phyloP scores from a whole-genome alignment of 2,329 filamentous ascomycete genomes.

The Diaporthe vexans region DNA sequence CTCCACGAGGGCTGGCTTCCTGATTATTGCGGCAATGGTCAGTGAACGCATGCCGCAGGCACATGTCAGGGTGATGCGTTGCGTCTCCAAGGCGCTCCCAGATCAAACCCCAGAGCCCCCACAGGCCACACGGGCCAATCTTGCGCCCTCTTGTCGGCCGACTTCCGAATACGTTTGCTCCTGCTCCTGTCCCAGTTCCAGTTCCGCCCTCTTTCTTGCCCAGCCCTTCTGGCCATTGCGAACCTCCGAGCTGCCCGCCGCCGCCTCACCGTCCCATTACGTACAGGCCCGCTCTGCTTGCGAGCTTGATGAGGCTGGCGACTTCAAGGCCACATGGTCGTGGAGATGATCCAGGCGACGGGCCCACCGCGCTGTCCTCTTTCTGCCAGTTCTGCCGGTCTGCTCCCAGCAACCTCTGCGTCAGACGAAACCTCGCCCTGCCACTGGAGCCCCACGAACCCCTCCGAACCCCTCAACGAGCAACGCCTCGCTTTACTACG shows the following conservation, averaged over 20 bases:
- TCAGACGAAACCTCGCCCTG: conserved; percentile 30
- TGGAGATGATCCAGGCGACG: conserved; percentile 5
- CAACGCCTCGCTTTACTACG: background rate
- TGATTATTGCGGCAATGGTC: background rate
- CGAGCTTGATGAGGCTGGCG: conserved; percentile 22
- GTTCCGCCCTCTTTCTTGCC: background rate
- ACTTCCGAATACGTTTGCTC: conserved; percentile 34
- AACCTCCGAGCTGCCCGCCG: conserved; percentile 29
- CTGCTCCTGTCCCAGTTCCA: background rate
- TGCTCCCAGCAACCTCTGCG: background rate
- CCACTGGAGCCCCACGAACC: conserved; percentile 14
- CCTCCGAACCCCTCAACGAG: conserved; percentile 26
- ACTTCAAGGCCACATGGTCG: conserved; percentile 21
- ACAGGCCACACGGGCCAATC: conserved; percentile 24
- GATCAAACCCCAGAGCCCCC: conserved; percentile 32
- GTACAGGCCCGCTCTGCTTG: conserved; percentile 39
- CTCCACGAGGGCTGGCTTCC: background rate
- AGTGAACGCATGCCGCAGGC: background rate
- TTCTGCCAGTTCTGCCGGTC: conserved; percentile 6
- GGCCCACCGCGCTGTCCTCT: background rate
- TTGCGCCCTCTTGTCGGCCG: conserved; percentile 27
- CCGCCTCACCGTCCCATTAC: conserved; percentile 34
- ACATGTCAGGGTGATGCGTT: background rate
- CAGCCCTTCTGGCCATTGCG: background rate
- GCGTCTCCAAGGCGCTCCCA: conserved; percentile 1